phyloP scores from a whole-genome alignment of 495 filamentous ascomycete species.

The Penicillium turbatum region DNA sequence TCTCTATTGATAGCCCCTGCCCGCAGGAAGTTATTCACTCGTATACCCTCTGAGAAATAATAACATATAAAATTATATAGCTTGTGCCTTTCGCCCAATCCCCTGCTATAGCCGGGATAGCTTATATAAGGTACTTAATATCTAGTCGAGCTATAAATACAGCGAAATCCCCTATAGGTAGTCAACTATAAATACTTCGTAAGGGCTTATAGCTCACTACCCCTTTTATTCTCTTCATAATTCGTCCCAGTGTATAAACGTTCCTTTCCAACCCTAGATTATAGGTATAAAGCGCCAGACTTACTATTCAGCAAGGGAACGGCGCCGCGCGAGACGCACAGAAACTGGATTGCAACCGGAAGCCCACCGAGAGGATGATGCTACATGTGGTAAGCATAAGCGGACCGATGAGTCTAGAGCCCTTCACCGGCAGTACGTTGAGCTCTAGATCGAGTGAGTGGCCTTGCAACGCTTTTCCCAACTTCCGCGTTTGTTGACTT shows the following conservation, averaged over 20 bases:
- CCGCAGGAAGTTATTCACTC: neutral
- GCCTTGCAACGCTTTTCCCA: neutral
- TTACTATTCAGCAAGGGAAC: neutral
- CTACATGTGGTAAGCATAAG: neutral
- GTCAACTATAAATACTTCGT: neutral
- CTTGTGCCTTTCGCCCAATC: neutral
- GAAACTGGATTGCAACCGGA: neutral
- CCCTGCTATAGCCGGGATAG: neutral
- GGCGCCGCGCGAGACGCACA: neutral
- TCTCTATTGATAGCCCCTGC: neutral
- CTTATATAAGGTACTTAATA: too few species aligned
- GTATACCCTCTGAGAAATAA: neutral
- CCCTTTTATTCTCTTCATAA: neutral
- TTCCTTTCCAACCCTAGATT: too few species aligned
- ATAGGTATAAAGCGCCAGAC: too few species aligned
- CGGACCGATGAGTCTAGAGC: neutral
- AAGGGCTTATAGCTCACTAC: neutral
- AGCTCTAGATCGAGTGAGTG: neutral
- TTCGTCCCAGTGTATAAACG: neutral
- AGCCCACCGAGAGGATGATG: neutral
- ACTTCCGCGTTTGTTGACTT: neutral
- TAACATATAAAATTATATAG: neutral
- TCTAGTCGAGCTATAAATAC: too few species aligned
- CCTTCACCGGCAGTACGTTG: neutral
- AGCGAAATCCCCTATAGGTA: neutral